Evolutionary conservation across 2,329 filamentous ascomycete genomes (phyloP).

Genomic region (Aspergillus awamori): DNA sequence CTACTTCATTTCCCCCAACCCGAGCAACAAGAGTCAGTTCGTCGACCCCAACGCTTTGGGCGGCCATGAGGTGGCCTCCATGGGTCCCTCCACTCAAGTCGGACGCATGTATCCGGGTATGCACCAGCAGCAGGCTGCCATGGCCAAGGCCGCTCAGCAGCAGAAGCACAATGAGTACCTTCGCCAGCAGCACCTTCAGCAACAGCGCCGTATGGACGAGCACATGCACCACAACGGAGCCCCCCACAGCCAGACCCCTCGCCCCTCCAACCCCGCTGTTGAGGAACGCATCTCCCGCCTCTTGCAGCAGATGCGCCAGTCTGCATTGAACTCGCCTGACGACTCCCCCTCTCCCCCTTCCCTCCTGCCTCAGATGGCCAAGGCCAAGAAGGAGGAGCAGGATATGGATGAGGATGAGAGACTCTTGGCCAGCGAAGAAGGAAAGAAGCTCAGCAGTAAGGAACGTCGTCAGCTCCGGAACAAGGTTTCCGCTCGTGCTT

Average conservation of each 20-base stretch:
- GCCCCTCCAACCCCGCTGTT: conserved; percentile 66
- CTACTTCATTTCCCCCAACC: conserved; percentile 64
- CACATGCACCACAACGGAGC: conserved; percentile 29
- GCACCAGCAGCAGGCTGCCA: conserved; percentile 83
- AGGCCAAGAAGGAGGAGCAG: conserved; percentile 88
- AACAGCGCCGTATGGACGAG: conserved; percentile 31
- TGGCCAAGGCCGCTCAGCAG: conserved; percentile 73
- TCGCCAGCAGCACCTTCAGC: conserved; percentile 60
- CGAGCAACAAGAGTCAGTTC: conserved; percentile 53
- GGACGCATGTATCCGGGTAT: conserved; percentile 89
- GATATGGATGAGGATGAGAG: conserved; percentile 99
- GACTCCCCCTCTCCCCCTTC: conserved; percentile 43
- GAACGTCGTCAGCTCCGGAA: conserved; percentile 96
- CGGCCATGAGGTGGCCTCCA: conserved; percentile 60
- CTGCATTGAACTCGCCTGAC: conserved; percentile 61
- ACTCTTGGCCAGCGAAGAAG: conserved; percentile 91
- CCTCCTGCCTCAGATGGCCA: conserved; percentile 66
- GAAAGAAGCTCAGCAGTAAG: conserved; percentile 98
- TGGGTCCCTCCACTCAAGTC: conserved; percentile 57
- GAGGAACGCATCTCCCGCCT: conserved; percentile 95
- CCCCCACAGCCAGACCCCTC: conserved; percentile 37
- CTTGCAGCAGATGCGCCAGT: conserved; percentile 85
- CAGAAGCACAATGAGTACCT: conserved; percentile 63
- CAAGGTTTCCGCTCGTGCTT: conserved; percentile 96
- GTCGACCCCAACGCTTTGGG: conserved; percentile 75